Percentiles rank a stretch among this genome's conserved stretches.
These are phyloP conservation scores for Candida labiduridarum DNA, from an alignment of 1,139 yeast species.

Conservation along the genomic window DNA sequence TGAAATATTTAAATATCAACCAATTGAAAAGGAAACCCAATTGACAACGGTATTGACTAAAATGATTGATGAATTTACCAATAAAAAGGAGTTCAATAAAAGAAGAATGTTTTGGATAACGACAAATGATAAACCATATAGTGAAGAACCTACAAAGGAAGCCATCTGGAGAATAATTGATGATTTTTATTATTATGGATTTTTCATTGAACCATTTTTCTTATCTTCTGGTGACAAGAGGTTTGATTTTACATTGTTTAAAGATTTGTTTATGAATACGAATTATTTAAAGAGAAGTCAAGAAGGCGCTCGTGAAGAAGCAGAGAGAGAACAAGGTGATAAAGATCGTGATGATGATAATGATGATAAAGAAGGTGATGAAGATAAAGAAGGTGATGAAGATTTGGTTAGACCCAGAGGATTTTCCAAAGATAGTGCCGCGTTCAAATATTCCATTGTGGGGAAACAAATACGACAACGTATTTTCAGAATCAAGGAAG, in stretches of 20 bases:
- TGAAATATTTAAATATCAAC: constrained; percentile 19
- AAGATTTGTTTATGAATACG: constrained; percentile 55
- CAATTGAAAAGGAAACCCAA: constrained; percentile 19
- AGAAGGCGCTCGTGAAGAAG: constrained; percentile 6
- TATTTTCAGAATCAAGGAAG: constrained; percentile 59
- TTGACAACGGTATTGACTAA: constrained; percentile 27
- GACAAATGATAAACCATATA: constrained; percentile 41
- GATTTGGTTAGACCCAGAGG: constrained; percentile 11
- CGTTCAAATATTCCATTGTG: constrained; percentile 15
- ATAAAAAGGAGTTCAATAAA: constrained; percentile 33
- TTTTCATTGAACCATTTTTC: constrained; percentile 67
- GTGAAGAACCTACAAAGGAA: constrained; percentile 27
- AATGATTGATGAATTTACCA: constrained; percentile 37
- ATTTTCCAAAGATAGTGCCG: constrained; percentile 15
- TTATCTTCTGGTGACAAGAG: constrained; percentile 28
- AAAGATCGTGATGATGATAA: constrained; percentile 11
- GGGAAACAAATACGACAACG: constrained; percentile 29
- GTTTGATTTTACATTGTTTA: constrained; percentile 58
- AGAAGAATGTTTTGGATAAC: constrained; percentile 48
- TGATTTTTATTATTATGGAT: constrained; percentile 56
- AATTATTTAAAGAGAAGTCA: constrained; percentile 27
- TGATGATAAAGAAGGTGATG: constrained; percentile 15
- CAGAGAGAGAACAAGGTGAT: constrained; percentile 9
- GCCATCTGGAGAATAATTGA: constrained; percentile 59
- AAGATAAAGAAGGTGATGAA: constrained; percentile 12